Conservation (phyloP, 352 stramenopile species). For the Phytophthora constricta region DNA sequence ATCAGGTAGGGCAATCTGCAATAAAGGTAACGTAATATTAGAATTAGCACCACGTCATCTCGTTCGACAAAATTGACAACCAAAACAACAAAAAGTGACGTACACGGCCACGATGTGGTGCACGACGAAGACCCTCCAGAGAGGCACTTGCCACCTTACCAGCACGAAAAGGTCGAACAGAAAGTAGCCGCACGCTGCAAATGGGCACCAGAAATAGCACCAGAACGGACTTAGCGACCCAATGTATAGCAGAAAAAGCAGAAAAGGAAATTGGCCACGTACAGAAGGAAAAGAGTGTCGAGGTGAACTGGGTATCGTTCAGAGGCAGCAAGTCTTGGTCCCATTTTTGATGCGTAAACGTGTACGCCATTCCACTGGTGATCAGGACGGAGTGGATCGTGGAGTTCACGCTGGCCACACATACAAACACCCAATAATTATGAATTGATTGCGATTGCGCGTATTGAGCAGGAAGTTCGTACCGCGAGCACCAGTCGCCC, state of each 20-base stretch:
- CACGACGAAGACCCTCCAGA: constrained; percentile 81
- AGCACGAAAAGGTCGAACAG: constrained; percentile 83
- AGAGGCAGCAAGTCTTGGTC: constrained; percentile 65
- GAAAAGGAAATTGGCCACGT: constrained; percentile 29
- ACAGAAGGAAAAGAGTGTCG: constrained; percentile 84
- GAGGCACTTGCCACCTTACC: constrained; percentile 69
- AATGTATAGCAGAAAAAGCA: no score
- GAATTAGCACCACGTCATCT: background rate
- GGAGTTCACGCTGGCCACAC: constrained; percentile 69
- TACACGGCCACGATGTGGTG: constrained; percentile 85
- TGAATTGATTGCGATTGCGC: background rate
- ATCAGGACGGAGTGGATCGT: constrained; percentile 80
- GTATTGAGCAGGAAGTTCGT: no score
- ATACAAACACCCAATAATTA: no score
- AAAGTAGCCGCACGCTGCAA: constrained; percentile 82
- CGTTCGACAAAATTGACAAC: background rate
- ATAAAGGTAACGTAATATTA: background rate
- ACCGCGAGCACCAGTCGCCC: constrained; percentile 86
- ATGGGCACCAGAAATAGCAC: background rate
- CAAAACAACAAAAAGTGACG: constrained; percentile 21
- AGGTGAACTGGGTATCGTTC: constrained; percentile 54
- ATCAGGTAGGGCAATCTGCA: constrained; percentile 81
- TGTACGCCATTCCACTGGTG: constrained; percentile 68
- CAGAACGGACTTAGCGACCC: background rate
- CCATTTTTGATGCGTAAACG: constrained; percentile 66